phyloP scores from a whole-genome alignment of 305 asterid genomes.

The Fraxinus platypoda region DNA sequence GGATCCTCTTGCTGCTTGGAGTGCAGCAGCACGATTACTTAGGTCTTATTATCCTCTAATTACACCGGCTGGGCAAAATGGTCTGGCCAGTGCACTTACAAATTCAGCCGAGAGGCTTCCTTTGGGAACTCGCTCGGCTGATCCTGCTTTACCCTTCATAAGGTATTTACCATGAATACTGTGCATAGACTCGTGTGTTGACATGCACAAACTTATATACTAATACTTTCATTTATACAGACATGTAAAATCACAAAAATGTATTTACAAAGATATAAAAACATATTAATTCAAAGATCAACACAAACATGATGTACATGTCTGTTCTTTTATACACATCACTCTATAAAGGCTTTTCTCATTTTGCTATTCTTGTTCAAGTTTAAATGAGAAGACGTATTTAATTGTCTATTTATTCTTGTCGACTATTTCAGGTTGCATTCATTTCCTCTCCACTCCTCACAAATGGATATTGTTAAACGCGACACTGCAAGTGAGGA shows the following conservation, averaged over 20 bases:
- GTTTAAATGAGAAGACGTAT: not conserved
- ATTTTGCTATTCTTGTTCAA: not conserved
- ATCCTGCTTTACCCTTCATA: constrained; percentile 94
- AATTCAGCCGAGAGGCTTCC: constrained; percentile 95
- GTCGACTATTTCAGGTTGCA: constrained; percentile 59
- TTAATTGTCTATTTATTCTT: constrained; percentile 20
- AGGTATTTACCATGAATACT: constrained; percentile 49
- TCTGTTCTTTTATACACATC: not conserved
- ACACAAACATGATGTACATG: not conserved
- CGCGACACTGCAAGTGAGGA: constrained; percentile 81
- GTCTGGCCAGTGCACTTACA: constrained; percentile 80
- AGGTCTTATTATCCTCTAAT: constrained; percentile 96
- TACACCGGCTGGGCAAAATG: constrained; percentile 97
- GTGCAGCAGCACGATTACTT: constrained; percentile 97
- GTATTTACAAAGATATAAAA: not conserved
- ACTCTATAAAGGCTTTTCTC: not conserved
- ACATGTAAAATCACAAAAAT: not conserved
- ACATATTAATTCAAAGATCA: not conserved
- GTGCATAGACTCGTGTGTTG: not conserved
- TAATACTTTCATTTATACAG: not conserved
- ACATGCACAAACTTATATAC: not conserved
- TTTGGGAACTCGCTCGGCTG: constrained; percentile 86
- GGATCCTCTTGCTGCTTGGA: constrained; percentile 99
- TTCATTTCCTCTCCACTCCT: constrained; percentile 89
- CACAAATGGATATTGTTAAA: constrained; percentile 84